These are phyloP conservation scores for Colletotrichum orchidophilum DNA, from an alignment of 2,329 filamentous ascomycete genomes.

Conservation along the genomic window DNA sequence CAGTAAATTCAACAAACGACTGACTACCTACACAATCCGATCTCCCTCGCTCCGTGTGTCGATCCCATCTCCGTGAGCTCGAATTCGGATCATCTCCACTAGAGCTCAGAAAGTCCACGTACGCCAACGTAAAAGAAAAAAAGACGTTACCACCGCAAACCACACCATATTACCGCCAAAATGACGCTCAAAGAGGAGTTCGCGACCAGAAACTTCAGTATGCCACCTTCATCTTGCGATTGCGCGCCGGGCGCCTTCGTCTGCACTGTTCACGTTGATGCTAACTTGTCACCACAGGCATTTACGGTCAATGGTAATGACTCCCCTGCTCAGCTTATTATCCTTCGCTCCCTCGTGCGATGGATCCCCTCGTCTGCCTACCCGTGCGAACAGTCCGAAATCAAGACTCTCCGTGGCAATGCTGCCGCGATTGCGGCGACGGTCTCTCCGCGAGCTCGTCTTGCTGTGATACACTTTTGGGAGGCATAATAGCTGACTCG, in stretches of 20 bases:
- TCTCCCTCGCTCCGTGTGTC: background rate
- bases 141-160: slow-evolving; percentile 15
- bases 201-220: slow-evolving; percentile 79
- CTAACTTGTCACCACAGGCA: slow-evolving; percentile 62
- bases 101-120: slow-evolving; percentile 31
- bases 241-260: background rate
- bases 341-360: background rate
- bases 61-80: slow-evolving; percentile 29
- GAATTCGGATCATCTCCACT: slow-evolving; percentile 34
- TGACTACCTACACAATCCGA: background rate
- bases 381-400: background rate
- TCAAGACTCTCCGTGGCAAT: background rate
- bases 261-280: slow-evolving; percentile 12
- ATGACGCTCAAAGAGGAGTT: slow-evolving; percentile 80
- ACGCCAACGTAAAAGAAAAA: slow-evolving; percentile 26
- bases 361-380: background rate
- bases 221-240: slow-evolving; percentile 44
- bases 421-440: background rate
- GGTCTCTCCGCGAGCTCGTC: background rate
- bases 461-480: background rate
- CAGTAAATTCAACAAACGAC: too few relatives aligned
- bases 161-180: slow-evolving; percentile 48
- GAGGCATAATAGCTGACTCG: slow-evolving; percentile 34
- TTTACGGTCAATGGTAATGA: slow-evolving; percentile 79
- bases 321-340: slow-evolving; percentile 23